Evolutionary conservation across 495 filamentous ascomycete genomes (phyloP).

Genomic region (Bacidia gigantensis): DNA sequence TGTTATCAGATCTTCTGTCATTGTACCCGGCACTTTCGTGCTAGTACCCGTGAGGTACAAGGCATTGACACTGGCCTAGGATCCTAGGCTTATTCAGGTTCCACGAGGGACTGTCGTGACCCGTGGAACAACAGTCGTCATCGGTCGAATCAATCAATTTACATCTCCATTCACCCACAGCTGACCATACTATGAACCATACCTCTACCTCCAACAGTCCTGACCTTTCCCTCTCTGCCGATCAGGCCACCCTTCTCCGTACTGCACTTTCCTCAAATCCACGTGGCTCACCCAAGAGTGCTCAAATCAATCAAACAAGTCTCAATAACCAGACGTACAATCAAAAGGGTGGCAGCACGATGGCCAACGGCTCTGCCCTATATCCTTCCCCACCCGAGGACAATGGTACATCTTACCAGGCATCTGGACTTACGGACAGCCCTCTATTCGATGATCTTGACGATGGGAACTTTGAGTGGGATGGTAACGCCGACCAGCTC

Average conservation of each 20-base stretch:
- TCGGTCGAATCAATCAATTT: no score
- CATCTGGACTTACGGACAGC: conserved; percentile 49
- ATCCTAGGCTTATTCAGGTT: no score
- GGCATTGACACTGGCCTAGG: no score
- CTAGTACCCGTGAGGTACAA: no score
- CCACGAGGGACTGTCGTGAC: no score
- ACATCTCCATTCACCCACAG: no score
- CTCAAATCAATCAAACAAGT: conserved; percentile 5
- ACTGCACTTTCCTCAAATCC: conserved; percentile 76
- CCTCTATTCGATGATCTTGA: conserved; percentile 70
- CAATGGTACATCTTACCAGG: conserved; percentile 29
- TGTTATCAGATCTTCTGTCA: not conserved
- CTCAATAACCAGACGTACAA: conserved; percentile 12
- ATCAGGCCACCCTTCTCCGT: conserved; percentile 77
- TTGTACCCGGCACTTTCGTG: no score
- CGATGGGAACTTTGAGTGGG: conserved; percentile 47
- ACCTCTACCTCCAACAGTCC: no score
- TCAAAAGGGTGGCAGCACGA: conserved; percentile 25
- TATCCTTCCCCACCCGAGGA: conserved; percentile 40
- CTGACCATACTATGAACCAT: no score
- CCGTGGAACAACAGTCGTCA: no score
- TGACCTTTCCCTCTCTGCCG: conserved; percentile 57
- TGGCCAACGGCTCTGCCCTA: conserved; percentile 18
- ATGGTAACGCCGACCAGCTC: conserved; percentile 49
- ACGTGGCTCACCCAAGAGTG: conserved; percentile 22